phyloP scores from a whole-genome alignment of 768 basidiomycete genomes.

The Boletus sensibilis region DNA sequence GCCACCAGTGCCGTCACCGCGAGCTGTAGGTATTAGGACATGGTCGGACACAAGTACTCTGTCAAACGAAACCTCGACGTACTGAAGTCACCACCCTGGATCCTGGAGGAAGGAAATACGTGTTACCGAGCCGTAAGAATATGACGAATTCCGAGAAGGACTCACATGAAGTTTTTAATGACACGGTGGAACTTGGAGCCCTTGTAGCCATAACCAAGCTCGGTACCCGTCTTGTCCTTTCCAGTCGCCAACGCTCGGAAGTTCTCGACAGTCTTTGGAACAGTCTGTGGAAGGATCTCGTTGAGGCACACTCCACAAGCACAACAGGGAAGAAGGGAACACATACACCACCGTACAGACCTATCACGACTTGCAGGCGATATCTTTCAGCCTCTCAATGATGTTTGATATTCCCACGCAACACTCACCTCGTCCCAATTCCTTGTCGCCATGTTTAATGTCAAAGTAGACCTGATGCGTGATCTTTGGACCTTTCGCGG shows the following conservation, averaged over 20 bases:
- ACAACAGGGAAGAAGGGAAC: neutral
- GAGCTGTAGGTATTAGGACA: conserved; percentile 45
- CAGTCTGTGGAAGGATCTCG: conserved; percentile 52
- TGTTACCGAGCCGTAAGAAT: neutral
- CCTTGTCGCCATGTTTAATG: conserved; percentile 87
- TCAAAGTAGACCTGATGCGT: conserved; percentile 95
- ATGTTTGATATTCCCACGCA: neutral
- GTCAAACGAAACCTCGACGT: conserved; percentile 34
- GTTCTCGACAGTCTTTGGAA: conserved; percentile 96
- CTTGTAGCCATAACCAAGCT: conserved; percentile 88
- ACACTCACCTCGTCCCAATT: conserved; percentile 73
- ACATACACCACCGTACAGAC: conserved; percentile 85
- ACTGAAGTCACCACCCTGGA: conserved; percentile 99
- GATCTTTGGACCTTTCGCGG: conserved; percentile 83
- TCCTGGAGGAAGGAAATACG: conserved; percentile 47
- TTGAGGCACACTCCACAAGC: neutral
- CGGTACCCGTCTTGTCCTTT: conserved; percentile 58
- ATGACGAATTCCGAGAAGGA: neutral
- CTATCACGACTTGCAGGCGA: conserved; percentile 63
- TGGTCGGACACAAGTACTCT: conserved; percentile 16
- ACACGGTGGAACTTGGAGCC: conserved; percentile 96
- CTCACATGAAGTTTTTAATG: conserved; percentile 90
- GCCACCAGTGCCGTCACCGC: conserved; percentile 87
- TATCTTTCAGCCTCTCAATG: conserved; percentile 4
- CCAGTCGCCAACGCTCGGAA: conserved; percentile 93